Evolutionary conservation across 2,329 filamentous ascomycete genomes (phyloP), one percentile per base, ranked within the genome.

Genomic region (Hymenoscyphus scutula): DNA sequence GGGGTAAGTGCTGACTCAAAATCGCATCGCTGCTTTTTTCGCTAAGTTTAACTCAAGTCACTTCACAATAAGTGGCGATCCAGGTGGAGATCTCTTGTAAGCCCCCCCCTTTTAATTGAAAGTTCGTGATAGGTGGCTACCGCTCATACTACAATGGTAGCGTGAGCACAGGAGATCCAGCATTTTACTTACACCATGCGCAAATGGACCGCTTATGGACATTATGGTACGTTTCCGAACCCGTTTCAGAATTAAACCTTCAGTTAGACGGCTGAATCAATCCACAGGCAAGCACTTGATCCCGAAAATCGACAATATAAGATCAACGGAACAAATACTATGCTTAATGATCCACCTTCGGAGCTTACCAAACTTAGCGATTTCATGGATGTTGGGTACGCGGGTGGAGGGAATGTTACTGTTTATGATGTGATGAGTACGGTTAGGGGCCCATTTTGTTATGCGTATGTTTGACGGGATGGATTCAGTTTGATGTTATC

Each of bases 181-280:
- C 70, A 1, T 81, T 81, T 69, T 80, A 76, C 62, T 67, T 79
- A 15, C 78, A 81, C 62, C 79, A 81, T 59, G 77, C 73, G 0
- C 74, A 78, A 68, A 76, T 81, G 53, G 79, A 81, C 64, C 41
- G 58, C 13, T 27, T 59, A 19, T 59, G 45, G 41, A 54, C 58
- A 6, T 10, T 59, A n/a, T 59, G 58, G 58, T 59, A 27, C 3
- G 58, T 59, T 19, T 25, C 11, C 38, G n/a, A 54, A n/a, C 25
- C n/a, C 30, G 2, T 25, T n/a, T 58, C 10, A 8, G 5, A 6
- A 25, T 7, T 5, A 59, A 11, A 25, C 1, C 15, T 6, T 10
- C 29, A 19, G 30, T 7, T 54, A 10, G 51, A 32, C 7, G 34
- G 8, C 38, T 48, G 34, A 59, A n/a, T 25, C 19, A 27, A 34